Percentiles rank a stretch among this genome's conserved stretches.
Evolutionary conservation across 306 rosid genomes (phyloP).

Genomic region (Pyrus bretschneideri): DNA sequence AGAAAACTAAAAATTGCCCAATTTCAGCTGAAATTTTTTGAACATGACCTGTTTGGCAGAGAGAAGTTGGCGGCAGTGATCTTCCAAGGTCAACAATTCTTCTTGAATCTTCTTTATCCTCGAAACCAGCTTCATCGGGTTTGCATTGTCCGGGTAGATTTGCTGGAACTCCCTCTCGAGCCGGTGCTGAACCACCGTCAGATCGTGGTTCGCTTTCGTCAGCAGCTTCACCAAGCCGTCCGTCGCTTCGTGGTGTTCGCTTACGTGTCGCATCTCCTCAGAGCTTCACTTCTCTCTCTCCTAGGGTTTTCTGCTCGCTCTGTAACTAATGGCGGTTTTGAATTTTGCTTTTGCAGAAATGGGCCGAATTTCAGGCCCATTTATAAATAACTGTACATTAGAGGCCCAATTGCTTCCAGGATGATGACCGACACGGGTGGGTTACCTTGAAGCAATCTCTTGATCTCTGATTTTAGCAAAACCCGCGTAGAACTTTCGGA

Average conservation of each 20-base stretch:
- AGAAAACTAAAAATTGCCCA: neutral
- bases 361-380: neutral
- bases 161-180: conserved; percentile 82
- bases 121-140: conserved; percentile 78
- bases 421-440: conserved; percentile 99
- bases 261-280: conserved; percentile 35
- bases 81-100: conserved; percentile 57
- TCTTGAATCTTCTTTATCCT: conserved; percentile 73
- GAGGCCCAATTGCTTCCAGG: conserved; percentile 48
- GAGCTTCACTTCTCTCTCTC: neutral
- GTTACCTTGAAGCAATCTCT: conserved; percentile 87
- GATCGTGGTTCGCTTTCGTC: conserved; percentile 78
- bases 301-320: conserved; percentile 4
- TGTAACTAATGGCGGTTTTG: neutral
- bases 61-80: conserved; percentile 71
- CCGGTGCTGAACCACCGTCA: conserved; percentile 40
- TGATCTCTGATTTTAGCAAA: conserved; percentile 20
- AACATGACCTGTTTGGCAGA: conserved; percentile 72
- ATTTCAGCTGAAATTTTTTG: neutral
- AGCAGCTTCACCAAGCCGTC: conserved; percentile 62
- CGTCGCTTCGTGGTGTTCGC: conserved; percentile 55
- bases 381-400: neutral
- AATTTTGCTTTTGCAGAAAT: too few relatives aligned
- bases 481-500: too few relatives aligned
- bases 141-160: conserved; percentile 69